Conservation (phyloP, 2,329 filamentous ascomycete genomes). For the Phoma herbarum region DNA sequence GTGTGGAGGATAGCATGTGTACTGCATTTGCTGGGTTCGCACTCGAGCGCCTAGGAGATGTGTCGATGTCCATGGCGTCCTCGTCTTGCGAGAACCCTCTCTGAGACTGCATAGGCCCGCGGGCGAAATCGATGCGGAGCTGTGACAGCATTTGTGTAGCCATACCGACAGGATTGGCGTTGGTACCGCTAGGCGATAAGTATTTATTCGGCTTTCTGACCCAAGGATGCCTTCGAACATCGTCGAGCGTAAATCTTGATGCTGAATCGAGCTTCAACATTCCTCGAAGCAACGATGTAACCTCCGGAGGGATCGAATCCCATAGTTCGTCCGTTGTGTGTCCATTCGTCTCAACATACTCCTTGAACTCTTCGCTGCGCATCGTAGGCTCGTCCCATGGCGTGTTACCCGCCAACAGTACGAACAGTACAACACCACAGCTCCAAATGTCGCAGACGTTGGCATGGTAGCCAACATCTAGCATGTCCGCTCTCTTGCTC, state of each 20-base stretch:
- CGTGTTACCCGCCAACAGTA: slow-evolving; percentile 92
- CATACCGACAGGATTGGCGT: slow-evolving; percentile 80
- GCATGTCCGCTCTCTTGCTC: slow-evolving; percentile 58
- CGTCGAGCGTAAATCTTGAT: slow-evolving; percentile 83
- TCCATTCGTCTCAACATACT: slow-evolving; percentile 83
- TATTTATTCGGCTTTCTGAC: slow-evolving; percentile 84
- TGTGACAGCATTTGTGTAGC: slow-evolving; percentile 96
- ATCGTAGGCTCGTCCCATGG: slow-evolving; percentile 94
- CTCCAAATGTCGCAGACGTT: slow-evolving; percentile 96
- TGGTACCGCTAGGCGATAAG: slow-evolving; percentile 75
- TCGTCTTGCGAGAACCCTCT: slow-evolving; percentile 52
- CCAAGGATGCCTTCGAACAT: slow-evolving; percentile 93
- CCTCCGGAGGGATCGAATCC: slow-evolving; percentile 76
- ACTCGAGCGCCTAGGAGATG: slow-evolving; percentile 44
- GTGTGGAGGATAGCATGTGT: slow-evolving; percentile 75
- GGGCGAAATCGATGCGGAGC: slow-evolving; percentile 85
- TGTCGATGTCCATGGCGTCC: slow-evolving; percentile 76
- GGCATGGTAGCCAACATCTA: slow-evolving; percentile 71
- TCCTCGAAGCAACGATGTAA: slow-evolving; percentile 83
- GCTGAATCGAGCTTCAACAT: slow-evolving; percentile 86
- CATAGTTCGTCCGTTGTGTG: slow-evolving; percentile 86
- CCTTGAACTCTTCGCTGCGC: slow-evolving; percentile 87
- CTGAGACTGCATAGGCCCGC: slow-evolving; percentile 66
- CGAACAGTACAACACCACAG: slow-evolving; percentile 96
- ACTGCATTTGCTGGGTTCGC: slow-evolving; percentile 43